These are phyloP conservation scores for Debaryomyces maramus DNA, from an alignment of 805 yeast species.

Conservation along the genomic window DNA sequence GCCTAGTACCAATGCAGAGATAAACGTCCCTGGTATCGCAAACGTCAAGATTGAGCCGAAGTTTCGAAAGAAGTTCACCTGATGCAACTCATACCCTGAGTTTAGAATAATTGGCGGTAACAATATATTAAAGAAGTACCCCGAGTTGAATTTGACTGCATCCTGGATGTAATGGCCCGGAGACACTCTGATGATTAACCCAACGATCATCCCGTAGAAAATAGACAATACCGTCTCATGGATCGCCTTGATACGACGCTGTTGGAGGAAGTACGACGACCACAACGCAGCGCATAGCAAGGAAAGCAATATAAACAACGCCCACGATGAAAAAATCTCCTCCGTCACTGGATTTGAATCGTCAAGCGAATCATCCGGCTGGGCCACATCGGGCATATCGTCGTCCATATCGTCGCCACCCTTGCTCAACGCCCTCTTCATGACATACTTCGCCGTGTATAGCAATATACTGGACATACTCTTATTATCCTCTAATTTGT, in stretches of 20 bases:
- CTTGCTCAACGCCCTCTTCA: constrained; percentile 31
- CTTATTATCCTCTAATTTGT: too few relatives aligned
- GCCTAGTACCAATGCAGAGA: constrained; percentile 91
- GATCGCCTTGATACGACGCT: constrained; percentile 87
- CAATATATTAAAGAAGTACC: constrained; percentile 89
- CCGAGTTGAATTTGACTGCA: constrained; percentile 90
- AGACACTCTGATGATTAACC: constrained; percentile 80
- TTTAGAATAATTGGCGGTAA: constrained; percentile 95
- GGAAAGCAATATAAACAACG: constrained; percentile 79
- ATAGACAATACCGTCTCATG: constrained; percentile 97
- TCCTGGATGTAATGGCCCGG: constrained; percentile 98
- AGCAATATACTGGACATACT: constrained; percentile 28
- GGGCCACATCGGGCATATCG: constrained; percentile 39
- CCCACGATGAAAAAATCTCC: constrained; percentile 97
- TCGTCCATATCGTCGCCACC: constrained; percentile 31
- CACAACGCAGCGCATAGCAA: constrained; percentile 85
- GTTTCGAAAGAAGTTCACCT: constrained; percentile 90
- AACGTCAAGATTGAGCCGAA: constrained; percentile 87
- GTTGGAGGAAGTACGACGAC: constrained; percentile 93
- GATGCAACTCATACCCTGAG: constrained; percentile 95
- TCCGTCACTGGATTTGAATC: constrained; percentile 83
- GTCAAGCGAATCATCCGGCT: constrained; percentile 57
- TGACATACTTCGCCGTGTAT: constrained; percentile 25
- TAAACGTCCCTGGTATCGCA: constrained; percentile 96
- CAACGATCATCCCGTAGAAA: constrained; percentile 95